Evolutionary conservation across 768 basidiomycete genomes (phyloP).

Genomic region (Termitomyces bulborhizus): DNA sequence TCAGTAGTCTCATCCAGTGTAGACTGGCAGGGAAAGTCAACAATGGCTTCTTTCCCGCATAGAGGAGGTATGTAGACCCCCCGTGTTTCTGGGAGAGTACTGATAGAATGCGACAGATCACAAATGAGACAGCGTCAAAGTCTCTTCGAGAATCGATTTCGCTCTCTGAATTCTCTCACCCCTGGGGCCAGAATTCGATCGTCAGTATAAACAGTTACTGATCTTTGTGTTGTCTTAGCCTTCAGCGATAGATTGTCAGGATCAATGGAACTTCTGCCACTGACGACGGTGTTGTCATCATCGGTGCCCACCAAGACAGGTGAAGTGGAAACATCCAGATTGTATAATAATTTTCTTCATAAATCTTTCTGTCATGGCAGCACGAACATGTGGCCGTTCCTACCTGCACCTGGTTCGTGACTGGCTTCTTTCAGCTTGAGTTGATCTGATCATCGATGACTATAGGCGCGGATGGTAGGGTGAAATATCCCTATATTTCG

Average conservation of each 20-base stretch:
- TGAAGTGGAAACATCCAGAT: conserved; percentile 18
- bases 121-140: conserved; percentile 51
- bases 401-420: conserved; percentile 63
- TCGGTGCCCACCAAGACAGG: conserved; percentile 86
- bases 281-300: conserved; percentile 59
- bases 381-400: conserved; percentile 74
- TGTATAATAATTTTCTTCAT: conserved; percentile 3
- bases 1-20: conserved; percentile 14
- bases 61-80: conserved; percentile 38
- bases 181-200: conserved; percentile 83
- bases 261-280: conserved; percentile 65
- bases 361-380: conserved; percentile 24
- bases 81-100: not conserved
- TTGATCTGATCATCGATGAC: conserved; percentile 15
- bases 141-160: conserved; percentile 52
- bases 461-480: conserved; percentile 45
- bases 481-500: conserved; percentile 10
- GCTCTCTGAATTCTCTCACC: conserved; percentile 67
- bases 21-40: conserved; percentile 77
- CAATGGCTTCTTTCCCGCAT: conserved; percentile 70
- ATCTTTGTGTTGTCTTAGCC: conserved; percentile 8
- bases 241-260: conserved; percentile 53
- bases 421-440: conserved; percentile 17
- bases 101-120: conserved; percentile 42
- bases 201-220: conserved; percentile 29